phyloP scores from a whole-genome alignment of 768 basidiomycete species.

The Peribolospora kevripleyi region DNA sequence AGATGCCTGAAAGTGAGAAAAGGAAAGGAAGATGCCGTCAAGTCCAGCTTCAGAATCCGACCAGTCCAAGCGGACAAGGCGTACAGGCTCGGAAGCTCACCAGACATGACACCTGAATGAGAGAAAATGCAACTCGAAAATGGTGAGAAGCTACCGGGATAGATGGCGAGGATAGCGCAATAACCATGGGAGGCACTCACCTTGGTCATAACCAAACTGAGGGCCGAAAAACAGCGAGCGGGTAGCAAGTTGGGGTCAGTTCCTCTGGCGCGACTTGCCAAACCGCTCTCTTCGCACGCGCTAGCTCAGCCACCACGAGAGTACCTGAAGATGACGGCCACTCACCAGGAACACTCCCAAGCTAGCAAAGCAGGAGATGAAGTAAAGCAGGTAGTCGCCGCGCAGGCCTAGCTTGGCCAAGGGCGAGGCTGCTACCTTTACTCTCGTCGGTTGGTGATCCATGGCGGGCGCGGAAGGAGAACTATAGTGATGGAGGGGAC shows the following conservation, averaged over 20 bases:
- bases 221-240: background rate
- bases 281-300: too few relatives aligned
- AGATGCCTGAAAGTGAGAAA: conserved; percentile 45
- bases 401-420: too few relatives aligned
- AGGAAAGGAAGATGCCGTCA: background rate
- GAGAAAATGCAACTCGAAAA: background rate
- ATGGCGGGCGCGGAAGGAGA: too few relatives aligned
- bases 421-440: too few relatives aligned
- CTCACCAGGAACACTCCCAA: conserved; percentile 63
- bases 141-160: background rate
- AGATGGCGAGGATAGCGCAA: background rate
- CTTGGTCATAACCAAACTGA: conserved; percentile 31
- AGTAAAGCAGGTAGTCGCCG: conserved; percentile 51
- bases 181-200: background rate
- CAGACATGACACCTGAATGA: conserved; percentile 15
- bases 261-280: too few relatives aligned
- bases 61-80: background rate
- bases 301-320: background rate
- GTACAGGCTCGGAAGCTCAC: conserved; percentile 6
- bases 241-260: background rate
- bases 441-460: too few relatives aligned
- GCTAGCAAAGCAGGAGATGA: conserved; percentile 56
- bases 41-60: background rate
- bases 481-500: too few relatives aligned
- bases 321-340: conserved; percentile 3